phyloP scores from a whole-genome alignment of 1,284 basidiomycete species.

The Sporisorium reilianum region DNA sequence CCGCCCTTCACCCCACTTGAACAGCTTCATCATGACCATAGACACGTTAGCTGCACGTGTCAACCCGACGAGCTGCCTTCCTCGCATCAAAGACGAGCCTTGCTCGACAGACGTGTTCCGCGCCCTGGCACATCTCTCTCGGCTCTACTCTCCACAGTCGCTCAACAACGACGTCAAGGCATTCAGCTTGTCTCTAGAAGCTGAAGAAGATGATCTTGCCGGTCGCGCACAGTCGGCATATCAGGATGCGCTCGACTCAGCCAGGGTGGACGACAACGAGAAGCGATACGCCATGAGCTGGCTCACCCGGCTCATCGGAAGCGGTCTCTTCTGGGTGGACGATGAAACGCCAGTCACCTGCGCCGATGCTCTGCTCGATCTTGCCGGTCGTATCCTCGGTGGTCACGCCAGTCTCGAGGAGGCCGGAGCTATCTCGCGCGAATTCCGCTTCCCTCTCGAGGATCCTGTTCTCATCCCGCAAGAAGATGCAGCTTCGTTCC shows the following conservation, averaged over 20 bases:
- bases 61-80: constrained; percentile 43
- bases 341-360: constrained; percentile 7
- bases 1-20: too few relatives aligned
- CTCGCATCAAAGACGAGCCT: constrained; percentile 34
- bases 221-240: background rate
- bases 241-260: constrained; percentile 35
- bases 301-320: constrained; percentile 51
- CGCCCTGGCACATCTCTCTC: constrained; percentile 26
- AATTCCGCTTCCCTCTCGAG: constrained; percentile 43
- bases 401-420: constrained; percentile 44
- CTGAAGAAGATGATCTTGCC: background rate
- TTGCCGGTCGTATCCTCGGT: constrained; percentile 45
- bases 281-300: constrained; percentile 46
- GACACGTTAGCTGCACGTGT: background rate
- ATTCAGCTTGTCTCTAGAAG: background rate
- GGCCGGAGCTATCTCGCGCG: constrained; percentile 37
- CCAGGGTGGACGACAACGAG: constrained; percentile 39
- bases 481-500: constrained; percentile 3
- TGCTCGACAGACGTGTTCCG: constrained; percentile 6
- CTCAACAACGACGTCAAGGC: constrained; percentile 11
- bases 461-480: constrained; percentile 20
- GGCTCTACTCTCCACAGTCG: constrained; percentile 41
- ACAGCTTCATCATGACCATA: constrained; percentile 7
- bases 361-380: constrained; percentile 37
- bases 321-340: constrained; percentile 41